Evolutionary conservation across 768 basidiomycete genomes (phyloP).

Genomic region (Pluteus cervinus): DNA sequence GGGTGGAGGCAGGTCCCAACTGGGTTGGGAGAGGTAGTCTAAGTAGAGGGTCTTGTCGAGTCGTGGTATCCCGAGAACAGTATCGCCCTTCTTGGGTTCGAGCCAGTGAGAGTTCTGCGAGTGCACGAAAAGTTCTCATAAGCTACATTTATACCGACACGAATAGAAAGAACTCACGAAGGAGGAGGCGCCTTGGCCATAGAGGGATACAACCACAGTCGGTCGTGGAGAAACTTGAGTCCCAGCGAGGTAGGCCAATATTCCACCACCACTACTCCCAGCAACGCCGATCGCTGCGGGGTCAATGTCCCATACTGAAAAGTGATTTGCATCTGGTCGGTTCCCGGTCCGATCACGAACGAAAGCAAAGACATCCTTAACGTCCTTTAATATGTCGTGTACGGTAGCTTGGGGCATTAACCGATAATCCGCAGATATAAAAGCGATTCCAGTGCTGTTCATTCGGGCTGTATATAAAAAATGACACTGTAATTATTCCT

Average conservation of each 20-base stretch:
- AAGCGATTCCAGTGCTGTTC: conserved; percentile 38
- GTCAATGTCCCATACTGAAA: conserved; percentile 37
- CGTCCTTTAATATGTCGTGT: conserved; percentile 52
- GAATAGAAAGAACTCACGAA: conserved; percentile 30
- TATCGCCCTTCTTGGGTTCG: conserved; percentile 37
- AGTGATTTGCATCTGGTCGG: not conserved
- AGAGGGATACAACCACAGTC: conserved; percentile 48
- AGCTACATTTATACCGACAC: too few relatives aligned
- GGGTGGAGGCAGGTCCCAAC: conserved; percentile 23
- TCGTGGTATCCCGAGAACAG: conserved; percentile 50
- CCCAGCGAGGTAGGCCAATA: conserved; percentile 59
- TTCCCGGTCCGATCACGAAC: conserved; percentile 18
- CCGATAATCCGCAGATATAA: conserved; percentile 60
- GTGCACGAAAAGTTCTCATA: not conserved
- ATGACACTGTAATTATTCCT: conserved; percentile 2
- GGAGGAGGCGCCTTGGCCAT: conserved; percentile 58
- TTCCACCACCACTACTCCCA: conserved; percentile 56
- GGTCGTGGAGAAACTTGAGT: conserved; percentile 44
- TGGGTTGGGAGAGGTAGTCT: conserved; percentile 43
- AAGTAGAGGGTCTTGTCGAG: conserved; percentile 43
- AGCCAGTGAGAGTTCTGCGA: conserved; percentile 47
- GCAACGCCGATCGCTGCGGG: conserved; percentile 39
- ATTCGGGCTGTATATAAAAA: conserved; percentile 36
- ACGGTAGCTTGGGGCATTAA: conserved; percentile 50
- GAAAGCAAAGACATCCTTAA: conserved; percentile 45